Conservation (phyloP, 768 basidiomycete genomes). For the Rhodosporidiobolus sp. region DNA sequence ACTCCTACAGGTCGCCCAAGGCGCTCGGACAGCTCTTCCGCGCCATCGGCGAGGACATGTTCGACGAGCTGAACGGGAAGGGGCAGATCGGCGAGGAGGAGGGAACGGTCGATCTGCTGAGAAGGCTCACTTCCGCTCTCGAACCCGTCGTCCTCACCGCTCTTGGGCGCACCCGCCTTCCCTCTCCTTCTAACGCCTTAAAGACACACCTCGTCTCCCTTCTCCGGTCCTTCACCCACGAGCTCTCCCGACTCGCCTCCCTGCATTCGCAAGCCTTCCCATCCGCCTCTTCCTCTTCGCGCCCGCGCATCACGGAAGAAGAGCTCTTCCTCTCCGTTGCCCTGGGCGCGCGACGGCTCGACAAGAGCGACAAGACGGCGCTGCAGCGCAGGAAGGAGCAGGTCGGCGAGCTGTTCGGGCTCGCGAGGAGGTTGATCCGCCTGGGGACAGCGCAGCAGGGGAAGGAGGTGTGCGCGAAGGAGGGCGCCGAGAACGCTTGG, state of each 20-base stretch:
- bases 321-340: constrained; percentile 22
- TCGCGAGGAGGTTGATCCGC: constrained; percentile 5
- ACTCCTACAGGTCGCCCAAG: constrained; percentile 67
- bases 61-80: not conserved
- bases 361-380: not conserved
- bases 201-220: not conserved
- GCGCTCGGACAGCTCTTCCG: constrained; percentile 73
- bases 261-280: not conserved
- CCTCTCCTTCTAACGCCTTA: not conserved
- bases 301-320: not conserved
- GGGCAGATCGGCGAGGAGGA: not conserved
- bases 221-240: constrained; percentile 5
- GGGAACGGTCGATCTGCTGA: not conserved
- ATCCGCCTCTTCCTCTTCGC: not conserved
- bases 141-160: not conserved
- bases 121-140: not conserved
- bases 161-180: not conserved
- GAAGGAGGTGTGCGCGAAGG: not conserved
- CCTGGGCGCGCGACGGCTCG: not conserved
- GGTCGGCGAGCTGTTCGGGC: constrained; percentile 4
- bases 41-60: constrained; percentile 49
- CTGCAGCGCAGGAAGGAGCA: not conserved
- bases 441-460: not conserved
- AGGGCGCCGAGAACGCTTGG: not conserved
- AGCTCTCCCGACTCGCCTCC: constrained; percentile 5